phyloP scores from a whole-genome alignment of 139 green algal species.

The Micractinium sp. region DNA sequence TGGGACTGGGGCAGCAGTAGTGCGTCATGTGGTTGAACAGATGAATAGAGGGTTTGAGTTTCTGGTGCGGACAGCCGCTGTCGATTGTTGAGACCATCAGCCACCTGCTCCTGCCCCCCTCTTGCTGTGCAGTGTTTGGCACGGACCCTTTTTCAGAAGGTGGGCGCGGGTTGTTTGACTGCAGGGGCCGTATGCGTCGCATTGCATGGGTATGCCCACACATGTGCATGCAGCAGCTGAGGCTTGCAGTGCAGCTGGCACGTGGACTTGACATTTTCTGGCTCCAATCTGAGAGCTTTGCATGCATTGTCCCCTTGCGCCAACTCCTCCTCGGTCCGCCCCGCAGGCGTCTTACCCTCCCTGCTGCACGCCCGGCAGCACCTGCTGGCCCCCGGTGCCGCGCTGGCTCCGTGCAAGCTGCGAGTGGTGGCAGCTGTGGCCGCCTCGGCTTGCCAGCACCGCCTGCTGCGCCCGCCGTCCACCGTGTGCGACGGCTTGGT shows the following conservation, averaged over 20 bases:
- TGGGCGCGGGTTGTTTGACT: neutral
- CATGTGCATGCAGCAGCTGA: neutral
- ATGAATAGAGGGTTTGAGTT: too few species aligned
- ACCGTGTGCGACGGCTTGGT: neutral
- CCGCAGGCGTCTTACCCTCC: neutral
- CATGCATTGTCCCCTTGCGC: too few species aligned
- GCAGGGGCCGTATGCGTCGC: neutral
- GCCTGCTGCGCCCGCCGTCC: neutral
- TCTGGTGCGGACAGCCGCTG: too few species aligned
- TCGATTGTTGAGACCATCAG: too few species aligned
- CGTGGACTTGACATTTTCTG: too few species aligned
- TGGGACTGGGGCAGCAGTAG: too few species aligned
- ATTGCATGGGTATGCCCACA: neutral
- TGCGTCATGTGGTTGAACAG: too few species aligned
- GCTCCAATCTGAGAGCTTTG: too few species aligned
- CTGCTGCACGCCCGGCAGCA: conserved; percentile 3
- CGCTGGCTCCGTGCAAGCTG: neutral
- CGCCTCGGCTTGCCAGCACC: neutral
- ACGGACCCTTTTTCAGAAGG: conserved; percentile 13
- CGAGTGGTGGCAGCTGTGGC: neutral
- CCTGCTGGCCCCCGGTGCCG: neutral
- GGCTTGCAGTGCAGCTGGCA: too few species aligned
- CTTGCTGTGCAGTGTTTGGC: neutral
- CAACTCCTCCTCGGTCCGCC: neutral
- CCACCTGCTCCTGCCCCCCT: too few species aligned